Evolutionary conservation across 345 rosid species (phyloP).

Genomic region (Jatropha curcas): DNA sequence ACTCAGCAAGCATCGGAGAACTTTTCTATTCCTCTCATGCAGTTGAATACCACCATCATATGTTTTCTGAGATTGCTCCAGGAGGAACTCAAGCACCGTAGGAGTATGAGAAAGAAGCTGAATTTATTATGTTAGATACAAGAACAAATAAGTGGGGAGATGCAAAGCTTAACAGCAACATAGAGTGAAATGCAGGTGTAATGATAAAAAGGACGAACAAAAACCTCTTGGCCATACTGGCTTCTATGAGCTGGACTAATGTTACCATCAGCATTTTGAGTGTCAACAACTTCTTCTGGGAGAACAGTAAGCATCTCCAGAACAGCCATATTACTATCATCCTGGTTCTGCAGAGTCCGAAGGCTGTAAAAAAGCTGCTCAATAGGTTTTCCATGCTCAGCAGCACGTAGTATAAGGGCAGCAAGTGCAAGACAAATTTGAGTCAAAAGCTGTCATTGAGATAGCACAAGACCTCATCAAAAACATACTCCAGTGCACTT

Average conservation of each 20-base stretch:
- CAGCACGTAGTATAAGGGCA: constrained; percentile 71
- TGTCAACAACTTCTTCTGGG: constrained; percentile 85
- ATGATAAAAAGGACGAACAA: constrained; percentile 1
- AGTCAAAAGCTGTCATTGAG: constrained; percentile 71
- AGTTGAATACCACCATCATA: constrained; percentile 48
- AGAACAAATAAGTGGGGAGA: constrained; percentile 2
- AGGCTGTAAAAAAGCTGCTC: constrained; percentile 82
- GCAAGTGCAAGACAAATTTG: constrained; percentile 95
- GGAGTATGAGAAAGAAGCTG: constrained; percentile 86
- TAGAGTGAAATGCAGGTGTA: constrained; percentile 6
- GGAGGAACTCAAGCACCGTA: constrained; percentile 82
- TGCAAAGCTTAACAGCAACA: constrained; percentile 10
- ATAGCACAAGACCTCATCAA: constrained; percentile 15
- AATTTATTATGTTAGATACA: constrained; percentile 15
- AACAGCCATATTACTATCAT: constrained; percentile 78
- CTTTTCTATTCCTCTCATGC: constrained; percentile 66
- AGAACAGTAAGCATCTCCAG: constrained; percentile 92
- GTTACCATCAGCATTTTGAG: constrained; percentile 55
- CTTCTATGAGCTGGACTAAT: constrained; percentile 55
- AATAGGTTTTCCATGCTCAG: constrained; percentile 76
- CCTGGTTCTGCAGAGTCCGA: constrained; percentile 70
- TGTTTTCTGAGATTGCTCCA: constrained; percentile 74
- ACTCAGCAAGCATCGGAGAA: constrained; percentile 88
- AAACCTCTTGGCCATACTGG: constrained; percentile 69
- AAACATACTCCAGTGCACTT: not conserved